Base-by-base conservation (phyloP, 495 filamentous ascomycete species). In the Cudoniella acicularis region DNA sequence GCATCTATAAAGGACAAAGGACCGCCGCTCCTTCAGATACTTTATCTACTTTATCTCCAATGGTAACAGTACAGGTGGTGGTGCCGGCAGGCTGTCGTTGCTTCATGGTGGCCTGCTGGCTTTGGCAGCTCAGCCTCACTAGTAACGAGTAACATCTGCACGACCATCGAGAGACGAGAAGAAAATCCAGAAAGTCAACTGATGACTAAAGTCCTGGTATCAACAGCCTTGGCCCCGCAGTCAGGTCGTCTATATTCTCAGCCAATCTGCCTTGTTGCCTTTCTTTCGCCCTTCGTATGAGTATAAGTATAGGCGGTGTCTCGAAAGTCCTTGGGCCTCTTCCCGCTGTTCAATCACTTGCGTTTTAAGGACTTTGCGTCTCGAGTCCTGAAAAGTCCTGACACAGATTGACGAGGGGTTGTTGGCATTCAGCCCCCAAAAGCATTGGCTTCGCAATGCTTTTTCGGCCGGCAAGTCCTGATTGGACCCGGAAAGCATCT, bases 211-310 rank as follows among this genome's bases (percentile, higher is more conserved):
- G 30, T 36, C 30, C 30, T 36, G 30, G 30, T 24, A 6, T 25
- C n/a, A 8, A 23, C 16, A 13, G 30, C 42, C 22, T 52, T n/a
- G 22, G 56, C 61, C 61, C 61, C 55, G 50, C 61, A 56, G 23
- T 63, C 49, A 57, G 60, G 51, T 56, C 58, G 26, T 40, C 36
- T 13, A 6, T 36, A 13, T 6, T 13, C 43, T 16, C 9, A 25
- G 53, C 59, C 54, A 52, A 53, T 62, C 59, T 57, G 59, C 54
- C 54, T 50, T 54, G 30, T 13, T 13, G 30, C 30, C n/a, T n/a
- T n/a, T n/a, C n/a, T n/a, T n/a, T n/a, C n/a, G n/a, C n/a, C n/a
- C n/a, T n/a, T n/a, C n/a, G n/a, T n/a, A n/a, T n/a, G n/a, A n/a
- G n/a, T n/a, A n/a, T n/a, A n/a, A n/a, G n/a, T n/a, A n/a, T n/a